phyloP scores from a whole-genome alignment of 2,329 filamentous ascomycete genomes.

The Sclerotinia borealis region DNA sequence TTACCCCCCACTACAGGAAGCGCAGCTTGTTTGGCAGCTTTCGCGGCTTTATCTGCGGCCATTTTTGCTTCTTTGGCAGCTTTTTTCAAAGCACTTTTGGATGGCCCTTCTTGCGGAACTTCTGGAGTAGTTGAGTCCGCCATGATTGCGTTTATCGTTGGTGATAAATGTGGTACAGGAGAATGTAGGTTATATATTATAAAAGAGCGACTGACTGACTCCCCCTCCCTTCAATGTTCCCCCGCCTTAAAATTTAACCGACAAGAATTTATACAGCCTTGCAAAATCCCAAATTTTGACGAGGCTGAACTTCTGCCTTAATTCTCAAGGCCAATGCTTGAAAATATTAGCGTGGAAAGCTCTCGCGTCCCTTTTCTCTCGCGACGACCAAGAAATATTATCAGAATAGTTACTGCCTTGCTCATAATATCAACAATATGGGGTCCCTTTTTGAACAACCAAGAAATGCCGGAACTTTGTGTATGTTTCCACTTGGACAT shows the following conservation, averaged over 20 bases:
- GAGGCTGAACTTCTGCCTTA: slow-evolving; percentile 9
- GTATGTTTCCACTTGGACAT: slow-evolving; percentile 38
- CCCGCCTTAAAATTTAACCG: slow-evolving; percentile 11
- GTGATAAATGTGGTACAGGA: neutral
- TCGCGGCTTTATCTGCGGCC: slow-evolving; percentile 56
- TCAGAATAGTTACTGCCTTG: neutral
- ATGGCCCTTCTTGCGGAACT: slow-evolving; percentile 34
- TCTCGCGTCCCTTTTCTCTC: slow-evolving; percentile 15
- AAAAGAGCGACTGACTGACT: neutral
- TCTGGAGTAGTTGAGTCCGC: slow-evolving; percentile 17
- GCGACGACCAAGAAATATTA: slow-evolving; percentile 10
- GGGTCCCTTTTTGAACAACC: slow-evolving; percentile 94
- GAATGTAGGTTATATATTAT: neutral
- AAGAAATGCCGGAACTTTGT: slow-evolving; percentile 86
- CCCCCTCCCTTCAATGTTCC: neutral
- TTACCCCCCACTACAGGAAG: slow-evolving; percentile 51
- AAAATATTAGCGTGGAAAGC: slow-evolving; percentile 14
- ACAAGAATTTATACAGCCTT: slow-evolving; percentile 5
- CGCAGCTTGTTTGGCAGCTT: slow-evolving; percentile 51
- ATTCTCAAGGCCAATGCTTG: slow-evolving; percentile 11
- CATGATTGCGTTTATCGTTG: slow-evolving; percentile 17
- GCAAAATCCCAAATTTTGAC: neutral
- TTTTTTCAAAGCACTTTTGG: slow-evolving; percentile 61
- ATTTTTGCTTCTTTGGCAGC: slow-evolving; percentile 58
- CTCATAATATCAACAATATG: slow-evolving; percentile 54